phyloP scores from a whole-genome alignment of 257 asterid species.

The Hygrophila difformis region DNA sequence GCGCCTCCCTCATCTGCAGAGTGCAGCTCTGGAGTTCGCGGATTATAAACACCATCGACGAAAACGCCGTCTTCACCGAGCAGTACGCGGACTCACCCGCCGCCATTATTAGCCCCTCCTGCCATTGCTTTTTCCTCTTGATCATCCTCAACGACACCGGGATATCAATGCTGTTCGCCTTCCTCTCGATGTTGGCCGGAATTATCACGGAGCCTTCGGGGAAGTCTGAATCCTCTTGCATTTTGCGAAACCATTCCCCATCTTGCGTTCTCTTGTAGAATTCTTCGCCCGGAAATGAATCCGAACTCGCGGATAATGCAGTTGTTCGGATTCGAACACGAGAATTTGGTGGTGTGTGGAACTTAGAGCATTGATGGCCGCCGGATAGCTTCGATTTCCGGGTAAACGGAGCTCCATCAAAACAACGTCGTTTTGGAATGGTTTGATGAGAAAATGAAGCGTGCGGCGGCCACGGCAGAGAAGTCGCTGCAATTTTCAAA shows the following conservation, averaged over 20 bases:
- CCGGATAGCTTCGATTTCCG: no score
- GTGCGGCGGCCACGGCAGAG: no score
- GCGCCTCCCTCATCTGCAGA: slow-evolving; percentile 64
- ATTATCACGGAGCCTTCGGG: slow-evolving; percentile 23
- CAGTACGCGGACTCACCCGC: slow-evolving; percentile 70
- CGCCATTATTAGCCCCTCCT: slow-evolving; percentile 45
- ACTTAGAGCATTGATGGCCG: no score
- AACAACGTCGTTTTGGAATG: no score
- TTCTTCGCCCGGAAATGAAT: slow-evolving; percentile 78
- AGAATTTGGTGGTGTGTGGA: no score
- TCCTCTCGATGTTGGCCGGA: slow-evolving; percentile 55
- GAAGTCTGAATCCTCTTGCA: slow-evolving; percentile 18
- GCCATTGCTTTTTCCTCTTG: slow-evolving; percentile 73
- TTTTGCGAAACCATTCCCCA: slow-evolving; percentile 30
- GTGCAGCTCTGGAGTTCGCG: slow-evolving; percentile 74
- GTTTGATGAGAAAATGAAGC: no score
- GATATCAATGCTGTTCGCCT: slow-evolving; percentile 59
- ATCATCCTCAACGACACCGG: slow-evolving; percentile 79
- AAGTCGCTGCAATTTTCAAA: no score
- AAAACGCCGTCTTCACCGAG: slow-evolving; percentile 80
- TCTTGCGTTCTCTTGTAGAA: slow-evolving; percentile 55
- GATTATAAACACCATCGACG: slow-evolving; percentile 92
- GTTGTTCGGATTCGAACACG: no score
- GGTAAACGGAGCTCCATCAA: no score
- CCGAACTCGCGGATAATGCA: slow-evolving; percentile 43